phyloP scores from a whole-genome alignment of 1,284 basidiomycete species.

The Leccinum solheimii region DNA sequence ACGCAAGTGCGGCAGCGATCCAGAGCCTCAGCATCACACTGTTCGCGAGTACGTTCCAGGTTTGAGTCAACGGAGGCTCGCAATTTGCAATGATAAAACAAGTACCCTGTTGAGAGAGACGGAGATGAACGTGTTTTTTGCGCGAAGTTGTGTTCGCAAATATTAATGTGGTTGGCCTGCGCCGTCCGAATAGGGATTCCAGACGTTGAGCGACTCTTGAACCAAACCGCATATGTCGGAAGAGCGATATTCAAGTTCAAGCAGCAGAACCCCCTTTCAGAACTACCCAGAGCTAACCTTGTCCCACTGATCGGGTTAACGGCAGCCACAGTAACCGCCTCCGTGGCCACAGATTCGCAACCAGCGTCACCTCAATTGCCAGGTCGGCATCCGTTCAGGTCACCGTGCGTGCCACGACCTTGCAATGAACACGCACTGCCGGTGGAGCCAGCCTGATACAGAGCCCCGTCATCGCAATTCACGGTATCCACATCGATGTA shows the following conservation, averaged over 20 bases:
- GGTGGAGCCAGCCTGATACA: not conserved
- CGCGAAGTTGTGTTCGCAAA: conserved; percentile 5
- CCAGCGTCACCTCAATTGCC: not conserved
- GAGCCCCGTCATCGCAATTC: conserved; percentile 6
- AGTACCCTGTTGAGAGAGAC: conserved; percentile 16
- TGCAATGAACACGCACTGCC: not conserved
- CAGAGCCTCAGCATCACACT: conserved; percentile 18
- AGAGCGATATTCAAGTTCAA: conserved; percentile 9
- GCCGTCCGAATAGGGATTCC: conserved; percentile 17
- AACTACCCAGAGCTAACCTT: conserved; percentile 36
- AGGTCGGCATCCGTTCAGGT: conserved; percentile 21
- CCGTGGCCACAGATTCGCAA: conserved; percentile 7
- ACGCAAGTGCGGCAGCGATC: conserved; percentile 18
- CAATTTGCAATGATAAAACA: conserved; percentile 24
- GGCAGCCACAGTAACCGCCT: not conserved
- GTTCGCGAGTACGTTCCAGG: conserved; percentile 2
- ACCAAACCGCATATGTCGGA: conserved; percentile 21
- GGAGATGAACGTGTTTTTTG: conserved; percentile 32
- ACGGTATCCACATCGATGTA: conserved; percentile 10
- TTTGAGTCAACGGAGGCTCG: conserved; percentile 6
- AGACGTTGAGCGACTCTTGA: conserved; percentile 1
- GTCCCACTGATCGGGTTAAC: conserved; percentile 27
- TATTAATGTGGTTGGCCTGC: conserved; percentile 18
- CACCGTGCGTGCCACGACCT: conserved; percentile 13
- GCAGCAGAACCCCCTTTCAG: conserved; percentile 14